These are phyloP conservation scores for Coemansia sp. DNA, from an alignment of 192 early-diverging fungal genomes.

Conservation along the genomic window DNA sequence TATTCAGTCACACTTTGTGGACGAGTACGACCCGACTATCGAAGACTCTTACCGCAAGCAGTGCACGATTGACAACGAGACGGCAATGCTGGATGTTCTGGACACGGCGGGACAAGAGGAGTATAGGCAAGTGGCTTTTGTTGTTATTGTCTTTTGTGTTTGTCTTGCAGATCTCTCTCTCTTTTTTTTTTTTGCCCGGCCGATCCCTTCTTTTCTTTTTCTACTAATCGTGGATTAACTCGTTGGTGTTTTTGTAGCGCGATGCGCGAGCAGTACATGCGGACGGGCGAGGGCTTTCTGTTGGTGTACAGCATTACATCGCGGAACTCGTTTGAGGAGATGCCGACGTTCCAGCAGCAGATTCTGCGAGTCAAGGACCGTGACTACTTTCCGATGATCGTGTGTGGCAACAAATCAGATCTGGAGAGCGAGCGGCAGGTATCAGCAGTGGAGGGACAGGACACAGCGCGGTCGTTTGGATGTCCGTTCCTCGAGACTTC, in stretches of 20 bases:
- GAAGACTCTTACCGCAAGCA: slow-evolving; percentile 99
- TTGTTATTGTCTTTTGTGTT: background rate
- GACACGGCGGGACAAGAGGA: slow-evolving; percentile 97
- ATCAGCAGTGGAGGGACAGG: slow-evolving; percentile 71
- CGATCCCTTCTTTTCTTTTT: background rate
- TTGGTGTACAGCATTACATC: slow-evolving; percentile 92
- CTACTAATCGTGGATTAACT: background rate
- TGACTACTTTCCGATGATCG: slow-evolving; percentile 84
- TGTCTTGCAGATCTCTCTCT: background rate
- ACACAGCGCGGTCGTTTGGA: slow-evolving; percentile 71
- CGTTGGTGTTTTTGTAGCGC: slow-evolving; percentile 46
- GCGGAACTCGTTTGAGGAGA: slow-evolving; percentile 86
- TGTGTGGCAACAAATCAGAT: slow-evolving; percentile 95
- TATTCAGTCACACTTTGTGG: slow-evolving; percentile 78
- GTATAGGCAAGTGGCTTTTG: slow-evolving; percentile 56
- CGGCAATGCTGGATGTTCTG: slow-evolving; percentile 86
- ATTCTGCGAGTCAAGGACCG: slow-evolving; percentile 94
- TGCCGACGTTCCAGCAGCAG: slow-evolving; percentile 88
- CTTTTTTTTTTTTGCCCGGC: background rate
- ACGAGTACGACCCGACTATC: slow-evolving; percentile 96
- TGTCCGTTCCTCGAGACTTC: slow-evolving; percentile 86
- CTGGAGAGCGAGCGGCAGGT: slow-evolving; percentile 80
- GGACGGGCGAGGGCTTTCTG: slow-evolving; percentile 92
- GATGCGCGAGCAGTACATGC: slow-evolving; percentile 96
- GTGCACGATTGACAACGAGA: slow-evolving; percentile 85